Conservation (phyloP, 2,329 filamentous ascomycete species). For the Sporothrix schenckii region DNA sequence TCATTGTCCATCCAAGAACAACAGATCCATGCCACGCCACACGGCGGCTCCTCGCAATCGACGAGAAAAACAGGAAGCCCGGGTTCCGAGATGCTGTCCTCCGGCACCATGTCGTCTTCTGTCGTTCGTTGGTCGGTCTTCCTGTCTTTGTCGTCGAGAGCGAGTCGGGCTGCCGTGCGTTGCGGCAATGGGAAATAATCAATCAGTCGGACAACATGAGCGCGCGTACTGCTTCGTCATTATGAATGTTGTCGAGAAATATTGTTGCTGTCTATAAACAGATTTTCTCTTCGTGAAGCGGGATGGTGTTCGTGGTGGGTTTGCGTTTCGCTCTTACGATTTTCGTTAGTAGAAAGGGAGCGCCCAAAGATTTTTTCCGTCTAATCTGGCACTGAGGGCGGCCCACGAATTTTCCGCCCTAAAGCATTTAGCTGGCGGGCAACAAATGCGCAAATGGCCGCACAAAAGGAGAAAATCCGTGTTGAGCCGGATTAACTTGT, state of each 20-base stretch:
- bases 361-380: conserved; percentile 30
- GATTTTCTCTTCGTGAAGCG: conserved; percentile 28
- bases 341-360: conserved; percentile 23
- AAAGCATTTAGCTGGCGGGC: conserved; percentile 17
- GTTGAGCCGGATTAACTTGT: conserved; percentile 32
- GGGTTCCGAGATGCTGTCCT: background rate
- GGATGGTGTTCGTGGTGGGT: conserved; percentile 31
- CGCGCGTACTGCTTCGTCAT: conserved; percentile 72
- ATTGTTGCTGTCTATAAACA: conserved; percentile 29
- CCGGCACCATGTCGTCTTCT: background rate
- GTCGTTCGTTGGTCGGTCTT: background rate
- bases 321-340: conserved; percentile 27
- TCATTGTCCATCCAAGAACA: conserved; percentile 5
- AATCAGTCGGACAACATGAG: background rate
- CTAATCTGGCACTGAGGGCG: background rate
- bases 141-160: conserved; percentile 27
- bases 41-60: background rate
- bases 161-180: conserved; percentile 17
- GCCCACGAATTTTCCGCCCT: conserved; percentile 32
- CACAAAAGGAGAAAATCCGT: conserved; percentile 27
- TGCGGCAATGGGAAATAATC: background rate
- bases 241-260: conserved; percentile 50
- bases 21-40: background rate
- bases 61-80: conserved; percentile 12
- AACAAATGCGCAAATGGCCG: conserved; percentile 11